Evolutionary conservation across 2,329 filamentous ascomycete genomes (phyloP), one percentile per base, ranked within the genome.

Genomic region (Rutstroemia sp.): DNA sequence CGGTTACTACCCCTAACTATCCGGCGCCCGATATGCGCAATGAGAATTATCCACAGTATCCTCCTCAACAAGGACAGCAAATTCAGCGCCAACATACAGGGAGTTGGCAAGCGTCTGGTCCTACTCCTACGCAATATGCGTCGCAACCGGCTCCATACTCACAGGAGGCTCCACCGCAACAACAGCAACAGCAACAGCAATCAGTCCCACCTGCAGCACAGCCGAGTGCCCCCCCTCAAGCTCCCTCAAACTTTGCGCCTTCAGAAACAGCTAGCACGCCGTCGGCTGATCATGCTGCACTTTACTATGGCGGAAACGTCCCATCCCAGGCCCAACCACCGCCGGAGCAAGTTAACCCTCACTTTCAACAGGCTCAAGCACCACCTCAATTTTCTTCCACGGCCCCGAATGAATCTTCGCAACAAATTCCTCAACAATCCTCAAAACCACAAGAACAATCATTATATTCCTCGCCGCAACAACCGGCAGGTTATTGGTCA

Each of bases 251-350:
- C 27, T 68, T 66, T 67, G 69, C 61, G 54, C 71, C 55, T 57
- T 65, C 61, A 58, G 72, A 68, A 63, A 60, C 71, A 60, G 54
- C 65, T 16, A 64, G 66, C 14, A 69, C 73, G 4, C 69, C 71
- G 8, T 67, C 69, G 17, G 66, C 75, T 16, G 82, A 87, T 57
- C 80, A 75, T 57, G 74, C 78, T 10, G 76, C 77, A 9, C 85
- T 81, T 64, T 87, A 86, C 68, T 82, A 81, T 64, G 76, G 72
- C 61, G 69, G 71, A 57, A 34, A 61, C 34, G 62, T 79, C 38
- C 40, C 27, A 38, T 40, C 34, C 7, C 49, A 44, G 75, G 9
- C 23, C 3, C 47, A 77, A 76, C 54, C 78, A 77, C 59, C 77
- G 74, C 62, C 66, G 19, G 70, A 60, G 14, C 67, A 69, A 51